phyloP scores from a whole-genome alignment of 2,329 filamentous ascomycete genomes.

The Penicillium polonicum region DNA sequence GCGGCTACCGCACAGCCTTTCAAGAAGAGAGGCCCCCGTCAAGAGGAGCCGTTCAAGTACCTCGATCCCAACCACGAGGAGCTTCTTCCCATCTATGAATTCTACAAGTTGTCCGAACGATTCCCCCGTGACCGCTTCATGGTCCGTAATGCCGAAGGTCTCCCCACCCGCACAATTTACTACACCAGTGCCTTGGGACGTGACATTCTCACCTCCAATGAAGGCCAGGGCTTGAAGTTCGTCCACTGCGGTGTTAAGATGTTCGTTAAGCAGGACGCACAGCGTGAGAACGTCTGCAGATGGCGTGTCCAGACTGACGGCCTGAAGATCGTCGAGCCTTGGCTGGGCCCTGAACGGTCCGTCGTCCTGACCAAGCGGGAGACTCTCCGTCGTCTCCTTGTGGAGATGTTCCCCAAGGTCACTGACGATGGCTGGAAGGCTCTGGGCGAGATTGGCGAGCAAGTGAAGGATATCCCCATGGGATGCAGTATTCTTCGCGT shows the following conservation, averaged over 20 bases:
- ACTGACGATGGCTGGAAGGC: conserved; percentile 69
- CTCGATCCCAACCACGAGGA: conserved; percentile 71
- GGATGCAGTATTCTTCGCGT: conserved; percentile 89
- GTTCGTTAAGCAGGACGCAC: conserved; percentile 97
- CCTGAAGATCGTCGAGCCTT: conserved; percentile 84
- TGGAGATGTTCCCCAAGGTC: conserved; percentile 96
- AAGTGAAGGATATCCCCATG: conserved; percentile 75
- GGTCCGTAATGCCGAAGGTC: conserved; percentile 87
- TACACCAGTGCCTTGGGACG: conserved; percentile 85
- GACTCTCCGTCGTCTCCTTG: conserved; percentile 77
- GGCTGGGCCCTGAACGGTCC: conserved; percentile 75
- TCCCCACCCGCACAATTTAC: conserved; percentile 92
- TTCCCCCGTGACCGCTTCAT: conserved; percentile 93
- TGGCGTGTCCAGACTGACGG: conserved; percentile 97
- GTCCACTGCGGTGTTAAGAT: conserved; percentile 97
- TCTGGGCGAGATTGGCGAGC: conserved; percentile 84
- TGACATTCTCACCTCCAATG: conserved; percentile 81
- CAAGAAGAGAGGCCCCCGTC: conserved; percentile 41
- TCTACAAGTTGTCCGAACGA: conserved; percentile 78
- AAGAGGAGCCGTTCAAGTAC: conserved; percentile 94
- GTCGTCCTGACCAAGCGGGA: conserved; percentile 73
- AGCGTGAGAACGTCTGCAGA: conserved; percentile 78
- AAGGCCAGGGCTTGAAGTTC: conserved; percentile 88
- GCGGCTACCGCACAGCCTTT: conserved; percentile 18
- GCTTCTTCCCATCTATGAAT: conserved; percentile 72